Evolutionary conservation across 73 alveolate species (phyloP).

Genomic region (Stentor roeselii): DNA sequence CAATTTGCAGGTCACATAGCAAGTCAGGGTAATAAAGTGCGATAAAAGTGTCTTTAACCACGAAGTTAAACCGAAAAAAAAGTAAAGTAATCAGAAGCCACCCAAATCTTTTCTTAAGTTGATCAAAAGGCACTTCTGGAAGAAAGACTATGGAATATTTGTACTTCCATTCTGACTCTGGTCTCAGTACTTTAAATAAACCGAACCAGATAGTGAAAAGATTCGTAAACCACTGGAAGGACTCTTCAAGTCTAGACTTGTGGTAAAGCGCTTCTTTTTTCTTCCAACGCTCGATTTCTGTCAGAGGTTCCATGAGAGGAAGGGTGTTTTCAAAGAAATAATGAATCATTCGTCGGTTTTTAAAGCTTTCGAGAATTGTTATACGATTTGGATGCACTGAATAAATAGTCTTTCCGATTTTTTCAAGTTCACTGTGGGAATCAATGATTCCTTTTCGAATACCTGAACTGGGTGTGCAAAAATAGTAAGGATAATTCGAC

Average conservation of each 20-base stretch:
- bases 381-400: neutral
- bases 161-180: neutral
- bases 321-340: neutral
- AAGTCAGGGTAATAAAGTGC: neutral
- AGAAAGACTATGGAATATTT: neutral
- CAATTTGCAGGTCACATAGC: conserved; percentile 6
- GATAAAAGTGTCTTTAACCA: neutral
- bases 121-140: neutral
- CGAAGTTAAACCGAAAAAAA: neutral
- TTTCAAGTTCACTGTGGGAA: conserved; percentile 1
- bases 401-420: neutral
- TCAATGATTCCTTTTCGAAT: conserved; percentile 1
- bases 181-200: too few relatives aligned
- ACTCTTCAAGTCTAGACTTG: neutral
- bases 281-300: neutral
- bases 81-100: neutral
- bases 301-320: neutral
- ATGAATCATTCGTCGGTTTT: neutral
- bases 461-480: neutral
- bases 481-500: neutral
- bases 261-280: neutral
- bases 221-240: neutral
- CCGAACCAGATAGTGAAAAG: neutral
- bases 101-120: neutral
- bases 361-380: neutral